Evolutionary conservation across 73 alveolate genomes (phyloP).

Genomic region (Paramecium primaurelia): DNA sequence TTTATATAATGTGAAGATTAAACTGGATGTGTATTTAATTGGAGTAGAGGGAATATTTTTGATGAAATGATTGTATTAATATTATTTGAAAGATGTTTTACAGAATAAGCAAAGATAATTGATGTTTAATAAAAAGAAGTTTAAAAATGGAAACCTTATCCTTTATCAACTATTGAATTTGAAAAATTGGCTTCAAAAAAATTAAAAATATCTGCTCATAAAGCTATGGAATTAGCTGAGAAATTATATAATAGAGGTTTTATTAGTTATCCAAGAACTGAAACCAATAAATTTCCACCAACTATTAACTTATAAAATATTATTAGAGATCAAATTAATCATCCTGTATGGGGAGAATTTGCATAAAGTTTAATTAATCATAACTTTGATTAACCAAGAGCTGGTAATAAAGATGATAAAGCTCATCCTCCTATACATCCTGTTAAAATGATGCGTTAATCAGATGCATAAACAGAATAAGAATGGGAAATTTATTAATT

Average conservation of each 20-base stretch:
- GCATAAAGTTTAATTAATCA: slow-evolving; percentile 74
- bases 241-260: slow-evolving; percentile 93
- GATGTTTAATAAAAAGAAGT: slow-evolving; percentile 9
- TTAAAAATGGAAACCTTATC: slow-evolving; percentile 77
- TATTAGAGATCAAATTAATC: slow-evolving; percentile 53
- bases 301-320: slow-evolving; percentile 68
- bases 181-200: slow-evolving; percentile 86
- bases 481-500: slow-evolving; percentile 97
- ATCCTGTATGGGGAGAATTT: slow-evolving; percentile 87
- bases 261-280: slow-evolving; percentile 99
- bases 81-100: slow-evolving; percentile 46
- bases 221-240: slow-evolving; percentile 97
- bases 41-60: slow-evolving; percentile 65
- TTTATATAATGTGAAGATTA: slow-evolving; percentile 76
- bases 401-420: slow-evolving; percentile 96
- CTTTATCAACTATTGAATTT: slow-evolving; percentile 95
- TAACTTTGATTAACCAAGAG: slow-evolving; percentile 84
- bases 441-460: slow-evolving; percentile 80
- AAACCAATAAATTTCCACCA: slow-evolving; percentile 91
- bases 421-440: slow-evolving; percentile 99
- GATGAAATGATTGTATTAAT: slow-evolving; percentile 14
- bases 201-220: slow-evolving; percentile 89
- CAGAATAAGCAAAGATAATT: slow-evolving; percentile 63
- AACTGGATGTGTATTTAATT: neutral
- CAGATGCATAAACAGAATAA: slow-evolving; percentile 62